These are phyloP conservation scores for Rhynchospora pubera DNA, from an alignment of 176 grass and related monocot species.

Conservation along the genomic window DNA sequence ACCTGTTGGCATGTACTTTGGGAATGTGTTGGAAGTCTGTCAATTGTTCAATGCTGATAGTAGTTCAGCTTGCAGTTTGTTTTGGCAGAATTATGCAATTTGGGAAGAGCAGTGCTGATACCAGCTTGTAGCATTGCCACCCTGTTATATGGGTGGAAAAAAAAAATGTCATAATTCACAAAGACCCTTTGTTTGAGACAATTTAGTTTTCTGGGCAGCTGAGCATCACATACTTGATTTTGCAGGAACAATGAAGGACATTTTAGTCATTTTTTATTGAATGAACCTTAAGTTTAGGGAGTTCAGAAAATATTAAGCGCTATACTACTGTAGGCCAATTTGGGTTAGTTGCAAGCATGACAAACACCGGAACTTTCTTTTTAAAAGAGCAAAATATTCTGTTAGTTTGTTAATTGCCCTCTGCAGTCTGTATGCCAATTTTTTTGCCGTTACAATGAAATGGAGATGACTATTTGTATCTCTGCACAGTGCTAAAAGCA, in stretches of 20 bases:
- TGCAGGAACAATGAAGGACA: background rate
- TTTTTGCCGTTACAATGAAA: too few relatives aligned
- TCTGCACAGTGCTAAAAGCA: too few relatives aligned
- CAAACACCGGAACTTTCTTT: background rate
- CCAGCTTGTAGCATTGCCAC: background rate
- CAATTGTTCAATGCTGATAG: background rate
- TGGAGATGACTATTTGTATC: too few relatives aligned
- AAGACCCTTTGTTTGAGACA: background rate
- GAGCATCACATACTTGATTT: background rate
- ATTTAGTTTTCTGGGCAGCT: background rate
- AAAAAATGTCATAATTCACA: background rate
- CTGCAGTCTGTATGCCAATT: too few relatives aligned
- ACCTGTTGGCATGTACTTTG: background rate
- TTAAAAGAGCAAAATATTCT: background rate
- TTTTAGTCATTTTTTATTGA: background rate
- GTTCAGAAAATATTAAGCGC: background rate
- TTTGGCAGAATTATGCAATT: background rate
- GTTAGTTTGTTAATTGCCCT: background rate
- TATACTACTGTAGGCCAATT: background rate
- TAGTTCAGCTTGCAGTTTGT: background rate
- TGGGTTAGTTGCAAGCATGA: background rate
- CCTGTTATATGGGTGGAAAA: too few relatives aligned
- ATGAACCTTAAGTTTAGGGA: background rate
- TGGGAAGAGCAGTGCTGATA: background rate
- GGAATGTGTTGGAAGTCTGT: background rate